Evolutionary conservation across 2,329 filamentous ascomycete genomes (phyloP), one percentile per base, ranked within the genome.

Genomic region (Ceratocystis eucalypticola): DNA sequence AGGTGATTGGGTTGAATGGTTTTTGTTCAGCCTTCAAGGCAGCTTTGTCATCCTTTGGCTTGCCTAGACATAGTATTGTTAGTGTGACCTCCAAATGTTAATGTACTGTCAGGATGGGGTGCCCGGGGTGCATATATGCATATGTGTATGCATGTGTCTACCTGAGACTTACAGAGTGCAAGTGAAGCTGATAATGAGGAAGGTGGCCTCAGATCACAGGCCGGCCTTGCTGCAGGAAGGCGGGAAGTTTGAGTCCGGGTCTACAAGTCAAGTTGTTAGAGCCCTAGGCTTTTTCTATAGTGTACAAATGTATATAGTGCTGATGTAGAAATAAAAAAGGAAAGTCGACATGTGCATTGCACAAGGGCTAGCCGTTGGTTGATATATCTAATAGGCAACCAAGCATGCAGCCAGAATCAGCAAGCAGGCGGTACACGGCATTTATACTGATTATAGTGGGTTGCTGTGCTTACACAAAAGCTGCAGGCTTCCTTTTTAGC

Each of bases 1-100:
- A 65, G 17, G 25, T 25, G 25, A 70, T 70, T 15, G 37, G 37
- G 37, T 41, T 41, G 37, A 59, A 70, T 69, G 66, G 66, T 71
- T 68, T 67, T 66, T 46, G 50, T 53, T 50, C 17, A 28, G 46
- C 61, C 22, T 48, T 62, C 22, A 59, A 68, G 62, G 62, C 69
- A 67, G 69, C 55, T 59, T 59, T 59, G 55, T 37, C 69, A 70
- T 70, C 68, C 66, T 69, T 64, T 25, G 22, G 20, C 15, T 25
- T 53, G 48, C 4, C 22, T n/a, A 53, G 48, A 53, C 62, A 28
- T 25, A 28, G 48, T 10, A 17, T 53, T 25, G 48, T 53, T 53
- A 53, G 48, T 41, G 37, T 20, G 20, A 53, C 48, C 12, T 17
- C 20, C 22, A 53, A 53, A 25, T 53, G 22, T 41, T 25, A 28